phyloP scores from a whole-genome alignment of 805 yeast genomes.

The Nematodospora valgi region DNA sequence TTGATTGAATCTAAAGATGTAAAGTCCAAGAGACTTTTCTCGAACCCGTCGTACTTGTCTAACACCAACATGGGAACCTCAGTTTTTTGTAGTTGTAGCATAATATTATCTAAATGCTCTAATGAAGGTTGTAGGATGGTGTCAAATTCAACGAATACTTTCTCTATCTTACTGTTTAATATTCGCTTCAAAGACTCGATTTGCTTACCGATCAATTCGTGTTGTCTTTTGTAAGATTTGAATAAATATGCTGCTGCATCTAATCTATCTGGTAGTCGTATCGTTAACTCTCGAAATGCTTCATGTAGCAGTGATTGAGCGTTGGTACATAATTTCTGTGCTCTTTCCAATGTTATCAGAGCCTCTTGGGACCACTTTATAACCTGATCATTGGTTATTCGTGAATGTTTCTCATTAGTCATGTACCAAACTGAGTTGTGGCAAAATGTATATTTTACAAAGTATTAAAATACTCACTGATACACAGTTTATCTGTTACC shows the following conservation, averaged over 20 bases:
- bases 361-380: conserved; percentile 30
- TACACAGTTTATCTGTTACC: too few relatives aligned
- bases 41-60: conserved; percentile 1
- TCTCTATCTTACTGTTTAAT: conserved; percentile 13
- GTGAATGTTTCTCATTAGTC: neutral
- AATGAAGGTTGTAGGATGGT: conserved; percentile 21
- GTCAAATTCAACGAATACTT: conserved; percentile 10
- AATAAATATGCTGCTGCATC: conserved; percentile 13
- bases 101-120: conserved; percentile 20
- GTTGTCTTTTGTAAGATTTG: conserved; percentile 15
- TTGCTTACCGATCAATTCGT: conserved; percentile 12
- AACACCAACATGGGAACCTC: conserved; percentile 25
- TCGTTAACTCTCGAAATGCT: conserved; percentile 20
- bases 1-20: conserved; percentile 31
- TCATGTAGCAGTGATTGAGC: conserved; percentile 30
- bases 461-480: too few relatives aligned
- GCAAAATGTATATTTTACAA: too few relatives aligned
- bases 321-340: conserved; percentile 28
- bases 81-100: conserved; percentile 21
- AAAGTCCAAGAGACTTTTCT: conserved; percentile 24
- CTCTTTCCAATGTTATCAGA: conserved; percentile 22
- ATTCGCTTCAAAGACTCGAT: conserved; percentile 15
- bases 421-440: too few relatives aligned
- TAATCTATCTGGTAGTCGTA: conserved; percentile 21
- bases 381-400: conserved; percentile 10